A percentile compares a stretch with the other conserved stretches of the same genome.
Conservation (phyloP, 345 rosid genomes). For the Gossypium anomalum region DNA sequence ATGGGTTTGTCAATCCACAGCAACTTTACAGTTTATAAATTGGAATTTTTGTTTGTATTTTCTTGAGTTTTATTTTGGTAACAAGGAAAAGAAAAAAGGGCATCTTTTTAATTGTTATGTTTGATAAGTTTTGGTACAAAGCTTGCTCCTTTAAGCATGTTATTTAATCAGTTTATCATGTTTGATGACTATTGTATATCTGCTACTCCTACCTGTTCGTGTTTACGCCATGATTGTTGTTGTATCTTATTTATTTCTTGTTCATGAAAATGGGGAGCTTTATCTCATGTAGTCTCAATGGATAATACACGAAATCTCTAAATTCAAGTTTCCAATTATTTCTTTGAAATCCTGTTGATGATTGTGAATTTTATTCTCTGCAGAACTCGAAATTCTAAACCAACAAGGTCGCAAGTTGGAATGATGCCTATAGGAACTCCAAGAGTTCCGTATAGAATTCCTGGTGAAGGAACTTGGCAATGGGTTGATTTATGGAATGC, state of each 20-base stretch:
- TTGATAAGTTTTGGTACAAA: neutral
- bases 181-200: neutral
- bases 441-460: constrained; percentile 59
- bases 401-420: constrained; percentile 43
- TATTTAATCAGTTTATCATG: neutral
- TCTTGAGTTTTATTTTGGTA: neutral
- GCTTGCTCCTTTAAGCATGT: neutral
- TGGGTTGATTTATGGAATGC: constrained; percentile 91
- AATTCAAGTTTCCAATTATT: constrained; percentile 4
- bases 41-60: neutral
- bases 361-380: constrained; percentile 18
- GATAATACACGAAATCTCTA: neutral
- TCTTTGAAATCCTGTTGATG: neutral
- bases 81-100: neutral
- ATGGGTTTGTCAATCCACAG: neutral
- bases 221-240: neutral
- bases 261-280: neutral
- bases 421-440: constrained; percentile 91
- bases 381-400: constrained; percentile 36
- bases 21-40: neutral
- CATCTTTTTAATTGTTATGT: neutral
- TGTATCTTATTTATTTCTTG: neutral
- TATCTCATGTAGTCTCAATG: neutral
- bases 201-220: neutral
- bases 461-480: constrained; percentile 81